A percentile compares a stretch with the other conserved stretches of the same genome.
phyloP scores from a whole-genome alignment of 164 flowering plant species.

The Vitis vinifera region DNA sequence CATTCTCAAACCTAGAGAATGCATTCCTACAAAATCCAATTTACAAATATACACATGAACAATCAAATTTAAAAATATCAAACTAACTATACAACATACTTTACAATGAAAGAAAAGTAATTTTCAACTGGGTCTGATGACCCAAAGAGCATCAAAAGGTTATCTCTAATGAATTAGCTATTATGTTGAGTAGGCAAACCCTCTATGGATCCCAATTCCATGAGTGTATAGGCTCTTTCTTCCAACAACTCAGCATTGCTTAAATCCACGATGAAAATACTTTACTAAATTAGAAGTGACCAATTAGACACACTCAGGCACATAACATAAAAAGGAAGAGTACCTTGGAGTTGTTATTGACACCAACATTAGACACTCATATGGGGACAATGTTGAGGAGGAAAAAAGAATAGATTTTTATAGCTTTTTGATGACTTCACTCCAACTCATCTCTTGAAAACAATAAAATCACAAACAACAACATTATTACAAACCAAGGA shows the following conservation, averaged over 20 bases:
- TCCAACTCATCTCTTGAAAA: too few species aligned
- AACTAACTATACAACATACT: constrained; percentile 47
- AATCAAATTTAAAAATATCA: not conserved
- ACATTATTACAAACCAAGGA: too few species aligned
- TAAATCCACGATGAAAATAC: constrained; percentile 18
- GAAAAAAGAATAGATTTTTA: constrained; percentile 83
- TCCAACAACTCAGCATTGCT: constrained; percentile 49
- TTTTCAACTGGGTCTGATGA: constrained; percentile 81
- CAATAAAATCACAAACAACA: too few species aligned
- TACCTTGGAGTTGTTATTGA: constrained; percentile 51
- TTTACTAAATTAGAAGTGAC: not conserved
- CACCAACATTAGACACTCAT: constrained; percentile 47
- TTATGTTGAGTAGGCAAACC: constrained; percentile 59
- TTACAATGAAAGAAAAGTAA: constrained; percentile 70
- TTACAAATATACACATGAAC: not conserved
- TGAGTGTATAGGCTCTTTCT: constrained; percentile 50
- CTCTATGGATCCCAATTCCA: constrained; percentile 95
- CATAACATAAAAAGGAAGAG: not conserved
- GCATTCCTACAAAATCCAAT: constrained; percentile 48
- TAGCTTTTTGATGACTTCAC: constrained; percentile 57
- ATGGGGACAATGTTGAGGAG: constrained; percentile 51
- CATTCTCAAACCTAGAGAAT: constrained; percentile 76
- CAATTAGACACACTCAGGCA: too few species aligned
- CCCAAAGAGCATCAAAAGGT: constrained; percentile 84
- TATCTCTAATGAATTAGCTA: constrained; percentile 90